Evolutionary conservation across 2,329 filamentous ascomycete genomes (phyloP).

Genomic region (Botrytis medusae): DNA sequence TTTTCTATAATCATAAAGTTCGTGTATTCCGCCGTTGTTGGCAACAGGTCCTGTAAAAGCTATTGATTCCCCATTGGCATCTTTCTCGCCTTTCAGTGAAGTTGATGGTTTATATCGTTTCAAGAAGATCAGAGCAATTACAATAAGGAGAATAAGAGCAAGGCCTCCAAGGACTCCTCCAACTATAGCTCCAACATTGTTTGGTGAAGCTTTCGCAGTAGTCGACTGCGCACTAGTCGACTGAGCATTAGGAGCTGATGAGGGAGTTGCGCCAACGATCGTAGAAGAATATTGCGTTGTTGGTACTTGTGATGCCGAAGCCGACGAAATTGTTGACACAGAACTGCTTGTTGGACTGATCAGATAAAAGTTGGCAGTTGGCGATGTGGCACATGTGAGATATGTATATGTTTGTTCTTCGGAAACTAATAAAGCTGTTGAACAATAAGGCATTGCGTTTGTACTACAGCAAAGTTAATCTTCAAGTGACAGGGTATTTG

Average conservation of each 20-base stretch:
- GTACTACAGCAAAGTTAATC: background rate
- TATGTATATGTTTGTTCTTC: background rate
- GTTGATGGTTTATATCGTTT: background rate
- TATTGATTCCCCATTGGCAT: background rate
- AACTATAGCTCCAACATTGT: slow-evolving; percentile 3
- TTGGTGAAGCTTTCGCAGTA: background rate
- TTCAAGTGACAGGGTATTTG: background rate
- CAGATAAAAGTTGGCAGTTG: background rate
- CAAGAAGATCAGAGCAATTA: background rate
- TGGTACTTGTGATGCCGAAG: background rate
- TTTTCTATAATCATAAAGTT: background rate
- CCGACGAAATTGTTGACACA: no score
- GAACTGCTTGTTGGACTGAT: background rate
- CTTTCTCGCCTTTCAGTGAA: background rate
- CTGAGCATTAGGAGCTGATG: background rate
- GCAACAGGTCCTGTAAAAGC: background rate
- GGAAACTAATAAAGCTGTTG: background rate
- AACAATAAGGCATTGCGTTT: background rate
- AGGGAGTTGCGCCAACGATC: background rate
- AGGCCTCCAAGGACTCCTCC: background rate
- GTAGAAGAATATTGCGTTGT: background rate
- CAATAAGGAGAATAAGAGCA: background rate
- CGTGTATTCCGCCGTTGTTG: background rate
- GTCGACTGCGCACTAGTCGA: background rate
- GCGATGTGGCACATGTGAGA: background rate